Evolutionary conservation across 2,329 filamentous ascomycete genomes (phyloP).

Genomic region (Botrytis pseudocinerea): DNA sequence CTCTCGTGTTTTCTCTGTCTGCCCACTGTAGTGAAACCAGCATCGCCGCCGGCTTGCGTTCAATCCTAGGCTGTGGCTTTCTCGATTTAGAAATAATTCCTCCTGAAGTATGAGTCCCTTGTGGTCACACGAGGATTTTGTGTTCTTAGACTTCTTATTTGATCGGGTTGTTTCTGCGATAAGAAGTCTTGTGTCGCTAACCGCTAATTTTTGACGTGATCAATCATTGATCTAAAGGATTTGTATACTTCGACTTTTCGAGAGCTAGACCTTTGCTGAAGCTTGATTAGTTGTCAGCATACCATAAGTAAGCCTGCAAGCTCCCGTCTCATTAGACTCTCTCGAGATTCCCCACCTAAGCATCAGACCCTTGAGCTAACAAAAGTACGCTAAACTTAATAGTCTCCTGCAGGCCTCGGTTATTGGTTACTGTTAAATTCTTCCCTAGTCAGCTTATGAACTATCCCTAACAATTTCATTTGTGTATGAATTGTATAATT

Average conservation of each 20-base stretch:
- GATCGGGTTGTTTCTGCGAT: not conserved
- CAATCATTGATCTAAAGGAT: not conserved
- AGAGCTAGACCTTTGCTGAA: not conserved
- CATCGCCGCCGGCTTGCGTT: not conserved
- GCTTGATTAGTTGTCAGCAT: not conserved
- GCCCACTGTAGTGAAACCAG: not conserved
- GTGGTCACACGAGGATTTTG: not conserved
- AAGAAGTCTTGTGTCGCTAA: not conserved
- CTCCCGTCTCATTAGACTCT: not conserved
- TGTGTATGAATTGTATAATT: not conserved
- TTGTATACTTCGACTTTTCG: not conserved
- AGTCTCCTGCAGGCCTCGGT: no score
- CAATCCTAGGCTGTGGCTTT: not conserved
- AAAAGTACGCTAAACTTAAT: not conserved
- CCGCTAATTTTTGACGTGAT: slow-evolving; percentile 11
- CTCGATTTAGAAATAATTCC: not conserved
- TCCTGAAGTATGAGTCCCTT: not conserved
- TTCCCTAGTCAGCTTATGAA: slow-evolving; percentile 16
- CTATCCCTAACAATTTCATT: slow-evolving; percentile 1
- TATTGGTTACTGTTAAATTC: not conserved
- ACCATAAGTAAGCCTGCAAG: not conserved
- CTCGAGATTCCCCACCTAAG: not conserved
- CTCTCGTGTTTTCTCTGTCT: not conserved
- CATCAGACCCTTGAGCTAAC: not conserved
- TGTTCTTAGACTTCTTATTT: not conserved